Evolutionary conservation across 352 stramenopile genomes (phyloP).

Genomic region (Globisporangium okanoganense): DNA sequence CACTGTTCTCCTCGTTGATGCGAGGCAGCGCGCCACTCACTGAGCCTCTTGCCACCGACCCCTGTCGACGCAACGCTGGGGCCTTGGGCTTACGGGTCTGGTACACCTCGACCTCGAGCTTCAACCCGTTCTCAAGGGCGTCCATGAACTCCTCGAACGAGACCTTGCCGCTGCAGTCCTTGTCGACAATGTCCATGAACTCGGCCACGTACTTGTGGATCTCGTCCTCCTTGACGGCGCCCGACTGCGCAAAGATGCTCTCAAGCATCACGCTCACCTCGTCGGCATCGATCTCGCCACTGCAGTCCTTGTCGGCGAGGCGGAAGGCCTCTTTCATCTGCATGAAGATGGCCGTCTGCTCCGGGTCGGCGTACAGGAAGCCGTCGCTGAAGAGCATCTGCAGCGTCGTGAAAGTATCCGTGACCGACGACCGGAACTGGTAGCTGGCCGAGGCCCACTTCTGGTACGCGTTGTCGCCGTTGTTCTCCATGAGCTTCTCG

Average conservation of each 20-base stretch:
- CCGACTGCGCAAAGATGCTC: conserved; percentile 72
- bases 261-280: conserved; percentile 76
- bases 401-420: conserved; percentile 69
- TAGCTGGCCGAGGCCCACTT: conserved; percentile 51
- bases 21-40: conserved; percentile 23
- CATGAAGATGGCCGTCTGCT: conserved; percentile 84
- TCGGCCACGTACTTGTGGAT: conserved; percentile 68
- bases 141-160: conserved; percentile 83
- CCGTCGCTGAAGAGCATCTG: conserved; percentile 68
- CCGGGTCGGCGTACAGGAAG: conserved; percentile 72
- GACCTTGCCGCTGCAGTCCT: conserved; percentile 60
- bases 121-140: conserved; percentile 66
- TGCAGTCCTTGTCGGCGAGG: conserved; percentile 73
- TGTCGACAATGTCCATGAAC: conserved; percentile 74
- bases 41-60: conserved; percentile 10
- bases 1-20: conserved; percentile 38
- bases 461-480: conserved; percentile 23
- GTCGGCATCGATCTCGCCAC: conserved; percentile 73
- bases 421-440: conserved; percentile 47
- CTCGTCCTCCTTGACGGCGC: conserved; percentile 64
- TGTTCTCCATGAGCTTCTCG: conserved; percentile 17
- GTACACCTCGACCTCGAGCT: conserved; percentile 78
- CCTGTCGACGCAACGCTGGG: conserved; percentile 16
- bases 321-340: conserved; percentile 87
- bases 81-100: conserved; percentile 29